These are phyloP conservation scores for Phtheirospermum japonicum DNA, from an alignment of 257 asterid species.

Conservation along the genomic window DNA sequence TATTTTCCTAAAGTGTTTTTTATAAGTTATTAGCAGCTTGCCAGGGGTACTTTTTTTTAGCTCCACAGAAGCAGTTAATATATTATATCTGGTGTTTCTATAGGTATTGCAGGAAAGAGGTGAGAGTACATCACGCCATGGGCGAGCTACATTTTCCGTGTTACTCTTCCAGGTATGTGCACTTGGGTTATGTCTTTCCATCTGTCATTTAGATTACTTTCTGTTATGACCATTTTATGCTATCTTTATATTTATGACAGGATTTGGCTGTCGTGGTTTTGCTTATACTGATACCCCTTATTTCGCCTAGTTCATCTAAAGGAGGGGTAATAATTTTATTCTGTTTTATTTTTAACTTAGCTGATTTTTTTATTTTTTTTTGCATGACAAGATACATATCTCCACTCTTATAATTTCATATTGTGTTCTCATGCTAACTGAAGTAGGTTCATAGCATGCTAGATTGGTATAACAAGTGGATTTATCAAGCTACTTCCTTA, in stretches of 20 bases:
- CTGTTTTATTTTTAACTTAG: slow-evolving; percentile 2
- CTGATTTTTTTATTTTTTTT: slow-evolving; percentile 18
- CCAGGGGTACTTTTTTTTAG: slow-evolving; percentile 6
- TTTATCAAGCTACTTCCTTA: slow-evolving; percentile 14
- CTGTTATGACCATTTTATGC: slow-evolving; percentile 21
- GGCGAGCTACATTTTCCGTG: slow-evolving; percentile 97
- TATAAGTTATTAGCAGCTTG: background rate
- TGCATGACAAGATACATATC: slow-evolving; percentile 16
- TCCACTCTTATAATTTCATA: slow-evolving; percentile 17
- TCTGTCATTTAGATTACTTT: slow-evolving; percentile 20
- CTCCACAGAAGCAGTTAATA: slow-evolving; percentile 26
- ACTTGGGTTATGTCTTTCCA: slow-evolving; percentile 6
- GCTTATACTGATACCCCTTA: slow-evolving; percentile 96
- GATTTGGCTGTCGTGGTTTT: slow-evolving; percentile 99
- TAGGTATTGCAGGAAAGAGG: slow-evolving; percentile 99
- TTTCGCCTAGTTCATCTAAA: slow-evolving; percentile 95
- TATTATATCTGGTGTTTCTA: slow-evolving; percentile 34
- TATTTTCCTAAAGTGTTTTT: slow-evolving; percentile 1
- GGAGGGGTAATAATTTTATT: slow-evolving; percentile 79
- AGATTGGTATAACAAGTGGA: slow-evolving; percentile 20
- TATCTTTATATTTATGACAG: slow-evolving; percentile 39
- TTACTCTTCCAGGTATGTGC: slow-evolving; percentile 87
- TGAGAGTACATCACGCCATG: slow-evolving; percentile 99
- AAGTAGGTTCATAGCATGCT: slow-evolving; percentile 22
- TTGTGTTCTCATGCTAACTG: slow-evolving; percentile 18